Conservation (phyloP, 225 moss, liverwort and hornwort species). For the Straminergon stramineum region DNA sequence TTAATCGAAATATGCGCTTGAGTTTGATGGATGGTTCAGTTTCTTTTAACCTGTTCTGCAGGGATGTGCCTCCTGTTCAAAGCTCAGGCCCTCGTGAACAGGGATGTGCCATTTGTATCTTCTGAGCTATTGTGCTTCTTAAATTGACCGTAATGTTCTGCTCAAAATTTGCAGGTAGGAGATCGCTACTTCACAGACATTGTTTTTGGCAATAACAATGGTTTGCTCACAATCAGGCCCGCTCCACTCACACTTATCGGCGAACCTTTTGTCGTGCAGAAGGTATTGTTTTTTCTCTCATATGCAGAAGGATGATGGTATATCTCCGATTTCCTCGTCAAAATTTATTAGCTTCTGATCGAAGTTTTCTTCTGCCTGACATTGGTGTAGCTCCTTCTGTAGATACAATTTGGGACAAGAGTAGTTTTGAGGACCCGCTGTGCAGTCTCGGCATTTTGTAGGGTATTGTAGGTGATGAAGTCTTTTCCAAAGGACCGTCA, state of each 20-base stretch:
- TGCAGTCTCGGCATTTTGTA: background rate
- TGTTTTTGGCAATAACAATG: constrained; percentile 85
- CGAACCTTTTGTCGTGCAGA: constrained; percentile 73
- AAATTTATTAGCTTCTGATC: background rate
- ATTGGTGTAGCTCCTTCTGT: background rate
- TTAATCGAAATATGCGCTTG: background rate
- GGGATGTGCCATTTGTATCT: background rate
- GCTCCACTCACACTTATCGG: constrained; percentile 64
- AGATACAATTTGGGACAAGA: background rate
- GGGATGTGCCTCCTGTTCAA: background rate
- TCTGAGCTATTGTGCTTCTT: background rate
- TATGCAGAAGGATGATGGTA: background rate
- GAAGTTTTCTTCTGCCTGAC: background rate
- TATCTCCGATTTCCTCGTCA: background rate
- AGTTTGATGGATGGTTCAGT: background rate
- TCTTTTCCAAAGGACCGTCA: background rate
- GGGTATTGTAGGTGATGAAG: background rate
- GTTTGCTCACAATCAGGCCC: constrained; percentile 77
- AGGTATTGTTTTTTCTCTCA: constrained; percentile 27
- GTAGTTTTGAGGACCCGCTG: background rate
- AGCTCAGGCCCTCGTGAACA: background rate
- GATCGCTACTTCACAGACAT: constrained; percentile 94
- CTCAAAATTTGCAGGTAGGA: constrained; percentile 53
- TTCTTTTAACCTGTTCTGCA: background rate
- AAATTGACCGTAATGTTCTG: background rate